Evolutionary conservation across 352 stramenopile genomes (phyloP).

Genomic region (Pythium phragmiticola): DNA sequence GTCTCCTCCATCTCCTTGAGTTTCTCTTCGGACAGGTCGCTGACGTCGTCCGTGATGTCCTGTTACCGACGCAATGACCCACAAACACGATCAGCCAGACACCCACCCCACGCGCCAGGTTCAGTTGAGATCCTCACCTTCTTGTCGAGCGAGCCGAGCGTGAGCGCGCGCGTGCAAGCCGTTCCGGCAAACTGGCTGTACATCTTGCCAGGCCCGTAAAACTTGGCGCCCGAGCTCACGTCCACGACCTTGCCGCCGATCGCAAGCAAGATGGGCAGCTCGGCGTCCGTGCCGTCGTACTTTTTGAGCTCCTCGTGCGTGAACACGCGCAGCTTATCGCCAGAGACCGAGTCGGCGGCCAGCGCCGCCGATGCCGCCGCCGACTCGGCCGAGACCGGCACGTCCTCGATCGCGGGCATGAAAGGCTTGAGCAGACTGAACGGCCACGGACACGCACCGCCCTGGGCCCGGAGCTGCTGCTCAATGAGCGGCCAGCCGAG

Average conservation of each 20-base stretch:
- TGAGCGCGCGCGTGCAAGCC: slow-evolving; percentile 74
- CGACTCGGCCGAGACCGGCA: slow-evolving; percentile 23
- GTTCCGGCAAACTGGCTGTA: slow-evolving; percentile 78
- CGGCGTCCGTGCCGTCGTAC: slow-evolving; percentile 69
- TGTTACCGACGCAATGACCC: slow-evolving; percentile 10
- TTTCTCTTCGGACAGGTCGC: slow-evolving; percentile 66
- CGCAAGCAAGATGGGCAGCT: slow-evolving; percentile 62
- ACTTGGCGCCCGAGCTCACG: slow-evolving; percentile 66
- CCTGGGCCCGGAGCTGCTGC: slow-evolving; percentile 50
- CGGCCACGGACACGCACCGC: slow-evolving; percentile 64
- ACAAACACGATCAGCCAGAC: neutral
- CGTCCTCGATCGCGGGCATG: slow-evolving; percentile 18
- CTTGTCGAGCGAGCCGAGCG: slow-evolving; percentile 67
- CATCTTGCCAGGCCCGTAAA: slow-evolving; percentile 69
- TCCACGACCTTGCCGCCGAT: slow-evolving; percentile 80
- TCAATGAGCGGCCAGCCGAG: slow-evolving; percentile 74
- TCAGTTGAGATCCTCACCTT: slow-evolving; percentile 33
- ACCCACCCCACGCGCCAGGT: neutral
- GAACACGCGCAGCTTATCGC: slow-evolving; percentile 41
- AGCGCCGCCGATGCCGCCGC: slow-evolving; percentile 26
- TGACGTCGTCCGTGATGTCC: slow-evolving; percentile 73
- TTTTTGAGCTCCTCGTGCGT: slow-evolving; percentile 64
- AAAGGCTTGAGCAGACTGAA: slow-evolving; percentile 45
- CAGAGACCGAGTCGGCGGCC: slow-evolving; percentile 18
- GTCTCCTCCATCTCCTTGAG: slow-evolving; percentile 61